Evolutionary conservation across 164 flowering plant genomes (phyloP).

Genomic region (Umbellularia californica): DNA sequence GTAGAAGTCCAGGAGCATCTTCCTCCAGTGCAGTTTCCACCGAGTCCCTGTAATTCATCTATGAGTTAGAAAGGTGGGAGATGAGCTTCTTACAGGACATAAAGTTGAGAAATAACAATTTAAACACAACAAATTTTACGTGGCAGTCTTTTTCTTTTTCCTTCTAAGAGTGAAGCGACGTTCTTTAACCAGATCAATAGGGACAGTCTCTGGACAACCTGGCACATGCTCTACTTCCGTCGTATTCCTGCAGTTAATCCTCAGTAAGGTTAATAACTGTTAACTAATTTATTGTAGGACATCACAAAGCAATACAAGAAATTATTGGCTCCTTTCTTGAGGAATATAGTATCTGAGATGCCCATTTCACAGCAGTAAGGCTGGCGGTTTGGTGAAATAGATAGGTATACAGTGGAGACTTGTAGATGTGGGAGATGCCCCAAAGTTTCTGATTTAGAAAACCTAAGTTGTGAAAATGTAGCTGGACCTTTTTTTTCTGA

Average conservation of each 20-base stretch:
- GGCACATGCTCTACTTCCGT: not conserved
- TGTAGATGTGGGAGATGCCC: not conserved
- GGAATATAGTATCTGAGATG: too few species aligned
- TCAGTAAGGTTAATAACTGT: too few species aligned
- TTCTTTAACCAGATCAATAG: not conserved
- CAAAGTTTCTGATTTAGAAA: not conserved
- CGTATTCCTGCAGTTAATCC: not conserved
- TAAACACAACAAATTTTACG: slow-evolving; percentile 32
- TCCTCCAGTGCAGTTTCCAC: slow-evolving; percentile 81
- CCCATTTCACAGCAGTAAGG: not conserved
- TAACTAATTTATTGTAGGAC: not conserved
- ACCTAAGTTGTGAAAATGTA: not conserved
- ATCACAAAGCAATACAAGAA: not conserved
- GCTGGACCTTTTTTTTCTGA: not conserved
- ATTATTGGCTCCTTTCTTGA: too few species aligned
- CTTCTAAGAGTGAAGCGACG: slow-evolving; percentile 3
- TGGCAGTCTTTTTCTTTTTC: slow-evolving; percentile 38
- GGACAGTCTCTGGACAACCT: not conserved
- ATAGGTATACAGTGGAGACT: not conserved
- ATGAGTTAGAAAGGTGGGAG: not conserved
- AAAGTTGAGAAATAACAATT: not conserved
- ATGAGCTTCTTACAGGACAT: not conserved
- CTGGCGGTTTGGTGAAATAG: not conserved
- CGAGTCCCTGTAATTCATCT: slow-evolving; percentile 53
- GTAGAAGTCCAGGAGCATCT: slow-evolving; percentile 94